Evolutionary conservation across 2,329 filamentous ascomycete genomes (phyloP).

Genomic region (Epichloe scottii): DNA sequence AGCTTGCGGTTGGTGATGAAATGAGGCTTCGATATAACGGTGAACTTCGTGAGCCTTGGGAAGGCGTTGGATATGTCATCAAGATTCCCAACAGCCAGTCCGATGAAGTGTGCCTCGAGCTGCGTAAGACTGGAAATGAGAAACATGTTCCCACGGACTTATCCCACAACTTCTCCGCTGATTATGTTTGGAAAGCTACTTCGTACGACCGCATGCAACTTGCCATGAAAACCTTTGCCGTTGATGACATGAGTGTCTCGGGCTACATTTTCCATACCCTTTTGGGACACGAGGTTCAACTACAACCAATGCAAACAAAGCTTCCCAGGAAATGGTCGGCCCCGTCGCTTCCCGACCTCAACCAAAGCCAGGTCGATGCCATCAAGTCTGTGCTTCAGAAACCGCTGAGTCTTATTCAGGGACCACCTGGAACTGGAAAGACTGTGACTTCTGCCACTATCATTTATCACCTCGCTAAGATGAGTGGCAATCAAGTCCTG

Average conservation of each 20-base stretch:
- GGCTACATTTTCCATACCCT: slow-evolving; percentile 98
- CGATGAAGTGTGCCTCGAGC: slow-evolving; percentile 89
- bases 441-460: slow-evolving; percentile 97
- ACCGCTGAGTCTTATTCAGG: slow-evolving; percentile 89
- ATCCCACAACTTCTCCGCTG: slow-evolving; percentile 94
- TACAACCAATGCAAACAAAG: slow-evolving; percentile 89
- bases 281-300: slow-evolving; percentile 85
- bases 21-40: slow-evolving; percentile 97
- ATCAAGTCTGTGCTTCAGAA: slow-evolving; percentile 93
- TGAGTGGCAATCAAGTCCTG: slow-evolving; percentile 86
- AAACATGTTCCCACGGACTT: slow-evolving; percentile 93
- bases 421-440: slow-evolving; percentile 93
- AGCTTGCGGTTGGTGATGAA: slow-evolving; percentile 93
- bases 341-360: slow-evolving; percentile 85
- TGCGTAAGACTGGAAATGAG: slow-evolving; percentile 89
- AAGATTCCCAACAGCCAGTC: slow-evolving; percentile 99
- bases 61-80: slow-evolving; percentile 96
- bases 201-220: slow-evolving; percentile 99
- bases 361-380: slow-evolving; percentile 88
- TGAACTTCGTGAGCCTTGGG: slow-evolving; percentile 83
- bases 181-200: slow-evolving; percentile 99
- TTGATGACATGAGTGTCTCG: slow-evolving; percentile 96
- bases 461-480: slow-evolving; percentile 93
- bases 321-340: slow-evolving; percentile 96
- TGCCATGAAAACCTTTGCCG: slow-evolving; percentile 97